These are phyloP conservation scores for Venturiaceae sp. DNA, from an alignment of 2,329 filamentous ascomycete species.

Conservation along the genomic window DNA sequence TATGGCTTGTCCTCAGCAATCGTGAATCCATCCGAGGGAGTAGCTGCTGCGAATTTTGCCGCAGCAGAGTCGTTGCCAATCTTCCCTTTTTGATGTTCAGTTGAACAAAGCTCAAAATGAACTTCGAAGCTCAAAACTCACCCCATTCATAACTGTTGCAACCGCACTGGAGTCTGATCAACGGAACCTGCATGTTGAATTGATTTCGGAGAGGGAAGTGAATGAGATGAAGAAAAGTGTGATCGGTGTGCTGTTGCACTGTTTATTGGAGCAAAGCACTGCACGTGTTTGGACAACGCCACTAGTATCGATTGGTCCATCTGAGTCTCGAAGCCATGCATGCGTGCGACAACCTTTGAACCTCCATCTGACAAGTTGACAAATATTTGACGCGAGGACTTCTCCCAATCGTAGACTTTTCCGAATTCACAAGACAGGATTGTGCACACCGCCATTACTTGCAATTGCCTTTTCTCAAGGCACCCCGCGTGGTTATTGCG, in stretches of 20 bases:
- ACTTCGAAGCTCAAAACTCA: conserved; percentile 22
- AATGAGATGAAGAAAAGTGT: not conserved
- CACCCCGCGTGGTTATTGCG: not conserved
- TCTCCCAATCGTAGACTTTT: too few species aligned
- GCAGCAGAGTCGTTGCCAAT: conserved; percentile 78
- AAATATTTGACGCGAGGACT: not conserved
- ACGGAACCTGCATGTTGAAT: conserved; percentile 58
- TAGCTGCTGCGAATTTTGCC: conserved; percentile 81
- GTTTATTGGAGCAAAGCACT: too few species aligned
- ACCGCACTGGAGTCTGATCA: conserved; percentile 76
- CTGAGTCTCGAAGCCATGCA: too few species aligned
- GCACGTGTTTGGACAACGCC: too few species aligned
- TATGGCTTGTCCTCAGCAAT: conserved; percentile 87
- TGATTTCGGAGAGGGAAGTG: not conserved
- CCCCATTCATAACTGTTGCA: conserved; percentile 95
- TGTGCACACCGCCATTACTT: not conserved
- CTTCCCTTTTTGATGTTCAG: conserved; percentile 53
- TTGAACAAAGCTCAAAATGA: conserved; percentile 11
- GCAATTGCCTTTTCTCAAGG: not conserved
- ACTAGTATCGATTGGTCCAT: not conserved
- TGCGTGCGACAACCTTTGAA: too few species aligned
- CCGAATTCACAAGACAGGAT: not conserved
- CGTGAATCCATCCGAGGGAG: conserved; percentile 61
- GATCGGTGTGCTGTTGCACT: not conserved
- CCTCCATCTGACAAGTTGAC: not conserved